Conservation (phyloP, 176 grass and related monocot genomes). For the Zizania latifolia region DNA sequence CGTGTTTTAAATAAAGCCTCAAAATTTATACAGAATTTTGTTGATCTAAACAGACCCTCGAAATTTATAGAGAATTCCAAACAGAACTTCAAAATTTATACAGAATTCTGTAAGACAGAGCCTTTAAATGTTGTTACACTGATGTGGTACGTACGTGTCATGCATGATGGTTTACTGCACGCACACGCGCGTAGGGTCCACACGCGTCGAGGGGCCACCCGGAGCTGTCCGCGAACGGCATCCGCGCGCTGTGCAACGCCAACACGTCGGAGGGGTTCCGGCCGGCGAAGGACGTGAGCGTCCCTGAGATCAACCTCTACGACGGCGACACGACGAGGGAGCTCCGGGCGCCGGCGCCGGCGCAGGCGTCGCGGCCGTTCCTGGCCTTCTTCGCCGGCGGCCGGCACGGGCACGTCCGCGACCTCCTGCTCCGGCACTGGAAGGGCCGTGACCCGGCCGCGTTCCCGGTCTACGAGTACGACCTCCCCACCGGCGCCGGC, state of each 20-base stretch:
- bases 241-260: conserved; percentile 72
- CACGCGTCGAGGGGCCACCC: conserved; percentile 35
- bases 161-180: too few species aligned
- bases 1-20: too few species aligned
- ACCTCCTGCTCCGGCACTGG: conserved; percentile 51
- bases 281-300: conserved; percentile 53
- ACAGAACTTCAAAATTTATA: too few species aligned
- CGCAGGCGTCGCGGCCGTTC: conserved; percentile 6
- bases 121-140: too few species aligned
- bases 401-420: conserved; percentile 48
- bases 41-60: too few species aligned
- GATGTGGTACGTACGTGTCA: too few species aligned
- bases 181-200: conserved; percentile 36
- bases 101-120: too few species aligned
- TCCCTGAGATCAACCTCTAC: conserved; percentile 63
- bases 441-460: conserved; percentile 31
- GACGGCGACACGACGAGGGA: conserved; percentile 40
- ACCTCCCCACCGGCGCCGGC: not conserved
- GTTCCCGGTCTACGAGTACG: conserved; percentile 56
- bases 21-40: too few species aligned
- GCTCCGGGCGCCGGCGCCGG: conserved; percentile 23
- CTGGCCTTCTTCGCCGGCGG: conserved; percentile 72
- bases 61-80: too few species aligned
- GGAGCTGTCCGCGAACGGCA: conserved; percentile 47
- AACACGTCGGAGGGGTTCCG: conserved; percentile 73